Evolutionary conservation across 257 asterid genomes (phyloP), one percentile per base, ranked within the genome.

Genomic region (Eucommia ulmoides): DNA sequence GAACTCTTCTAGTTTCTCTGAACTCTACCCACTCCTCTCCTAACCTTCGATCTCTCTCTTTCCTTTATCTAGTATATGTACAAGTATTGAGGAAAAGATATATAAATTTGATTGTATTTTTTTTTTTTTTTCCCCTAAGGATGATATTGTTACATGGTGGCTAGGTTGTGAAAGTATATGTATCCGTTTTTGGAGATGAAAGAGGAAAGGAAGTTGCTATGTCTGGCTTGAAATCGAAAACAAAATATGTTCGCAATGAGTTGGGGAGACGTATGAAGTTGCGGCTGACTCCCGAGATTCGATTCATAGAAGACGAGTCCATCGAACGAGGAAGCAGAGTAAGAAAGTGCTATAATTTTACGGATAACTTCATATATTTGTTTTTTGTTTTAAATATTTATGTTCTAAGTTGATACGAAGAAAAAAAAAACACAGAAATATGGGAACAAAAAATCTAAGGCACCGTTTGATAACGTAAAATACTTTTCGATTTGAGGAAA

Each of bases 261-360:
- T 71, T 91, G 60, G 96, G 99, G 25, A 83, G 67, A 73, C 94
- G 99, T 48, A 79, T 91, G 95, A 86, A 79, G 80, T 65, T 91
- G 77, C 81, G 99, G 56, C 77, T 86, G 65, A 91, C 99, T 24
- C 99, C 99, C 19, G 96, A 91, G 74, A 62, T 91, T 52, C 88
- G 96, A 20, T 91, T 91, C 71, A 63, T 91, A 20, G 99, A 91
- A 74, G 99, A 91, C 7, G 95, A 86, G 64, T 73, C 99, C 67
- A 51, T 74, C 53, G 99, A 86, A 71, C 79, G 95, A 50, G 99
- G 99, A 73, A 91, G 99, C 94, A 73, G 99, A 87, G 99, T 91
- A 1, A 80, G 94, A 47, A 58, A 12, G 53, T 18, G 8, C 33
- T 16, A 16, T 50, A 26, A 20, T 54, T 60, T 33, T 52, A 26